Evolutionary conservation across 768 basidiomycete genomes (phyloP).

Genomic region (Leucosporidium yakuticum): DNA sequence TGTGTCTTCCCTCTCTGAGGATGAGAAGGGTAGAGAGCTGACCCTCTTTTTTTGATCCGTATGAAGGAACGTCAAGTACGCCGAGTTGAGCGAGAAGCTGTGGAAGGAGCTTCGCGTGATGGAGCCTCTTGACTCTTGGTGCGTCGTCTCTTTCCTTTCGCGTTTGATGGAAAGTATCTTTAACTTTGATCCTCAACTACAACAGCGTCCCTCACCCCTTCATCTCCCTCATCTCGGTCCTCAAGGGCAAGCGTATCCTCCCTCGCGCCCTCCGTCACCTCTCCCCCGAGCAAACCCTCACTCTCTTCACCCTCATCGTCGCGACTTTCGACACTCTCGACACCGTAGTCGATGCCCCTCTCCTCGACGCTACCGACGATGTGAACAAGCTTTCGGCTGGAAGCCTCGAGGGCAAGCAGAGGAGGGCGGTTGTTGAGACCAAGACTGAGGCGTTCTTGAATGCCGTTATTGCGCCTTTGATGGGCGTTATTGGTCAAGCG

Average conservation of each 20-base stretch:
- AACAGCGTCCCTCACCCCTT: constrained; percentile 89
- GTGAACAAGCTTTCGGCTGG: constrained; percentile 48
- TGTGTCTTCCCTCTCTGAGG: too few species aligned
- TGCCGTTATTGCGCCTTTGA: constrained; percentile 77
- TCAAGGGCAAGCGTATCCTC: constrained; percentile 88
- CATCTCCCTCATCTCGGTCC: constrained; percentile 76
- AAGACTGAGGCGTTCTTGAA: constrained; percentile 85
- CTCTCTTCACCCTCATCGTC: constrained; percentile 80
- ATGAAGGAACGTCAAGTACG: constrained; percentile 25
- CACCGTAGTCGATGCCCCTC: constrained; percentile 69
- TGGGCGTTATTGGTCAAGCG: constrained; percentile 71
- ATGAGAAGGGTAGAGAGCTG: background rate
- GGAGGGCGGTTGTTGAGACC: constrained; percentile 59
- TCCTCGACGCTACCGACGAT: constrained; percentile 54
- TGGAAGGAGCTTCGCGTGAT: constrained; percentile 81
- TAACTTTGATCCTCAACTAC: background rate
- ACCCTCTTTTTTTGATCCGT: background rate
- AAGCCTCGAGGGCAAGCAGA: constrained; percentile 41
- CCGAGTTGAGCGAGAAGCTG: constrained; percentile 56
- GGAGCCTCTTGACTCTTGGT: constrained; percentile 91
- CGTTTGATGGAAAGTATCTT: background rate
- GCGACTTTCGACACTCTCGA: constrained; percentile 93
- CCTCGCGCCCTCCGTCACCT: constrained; percentile 83
- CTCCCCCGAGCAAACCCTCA: constrained; percentile 68
- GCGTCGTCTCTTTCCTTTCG: constrained; percentile 27